phyloP scores from a whole-genome alignment of 495 filamentous ascomycete species.

The Aspergillus diversus region DNA sequence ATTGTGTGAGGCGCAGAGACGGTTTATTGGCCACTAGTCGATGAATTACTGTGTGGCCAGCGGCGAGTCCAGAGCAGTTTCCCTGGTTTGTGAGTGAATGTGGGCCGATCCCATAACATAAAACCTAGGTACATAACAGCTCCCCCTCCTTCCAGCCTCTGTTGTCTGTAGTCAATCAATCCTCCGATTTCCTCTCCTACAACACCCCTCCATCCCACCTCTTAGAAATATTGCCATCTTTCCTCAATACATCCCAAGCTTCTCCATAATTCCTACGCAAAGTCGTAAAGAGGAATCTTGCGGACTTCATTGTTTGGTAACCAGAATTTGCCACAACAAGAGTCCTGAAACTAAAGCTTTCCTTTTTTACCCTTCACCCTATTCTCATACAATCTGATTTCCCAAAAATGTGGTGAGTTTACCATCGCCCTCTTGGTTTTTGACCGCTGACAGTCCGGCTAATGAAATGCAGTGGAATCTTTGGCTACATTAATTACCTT shows the following conservation, averaged over 20 bases:
- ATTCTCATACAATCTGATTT: conserved; percentile 4
- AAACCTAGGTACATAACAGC: conserved; percentile 32
- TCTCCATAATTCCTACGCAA: background rate
- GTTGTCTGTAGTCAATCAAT: conserved; percentile 22
- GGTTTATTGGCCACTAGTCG: conserved; percentile 30
- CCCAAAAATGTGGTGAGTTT: conserved; percentile 43
- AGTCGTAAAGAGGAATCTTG: no score
- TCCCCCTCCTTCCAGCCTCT: conserved; percentile 30
- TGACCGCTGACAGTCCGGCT: background rate
- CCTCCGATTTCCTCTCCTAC: conserved; percentile 10
- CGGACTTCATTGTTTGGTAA: no score
- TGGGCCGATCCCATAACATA: conserved; percentile 34
- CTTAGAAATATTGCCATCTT: background rate
- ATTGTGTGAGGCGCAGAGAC: conserved; percentile 31
- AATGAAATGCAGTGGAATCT: conserved; percentile 76
- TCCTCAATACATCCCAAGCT: background rate
- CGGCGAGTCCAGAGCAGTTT: conserved; percentile 30
- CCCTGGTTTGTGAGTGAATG: conserved; percentile 28
- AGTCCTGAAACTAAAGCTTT: background rate
- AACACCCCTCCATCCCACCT: conserved; percentile 1
- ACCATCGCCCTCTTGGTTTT: background rate
- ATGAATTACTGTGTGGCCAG: conserved; percentile 15
- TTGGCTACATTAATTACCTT: conserved; percentile 90
- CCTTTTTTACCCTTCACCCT: conserved; percentile 2
- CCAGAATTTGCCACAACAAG: no score